These are phyloP conservation scores for Fusarium sp. DNA, from an alignment of 2,329 filamentous ascomycete genomes.

Conservation along the genomic window DNA sequence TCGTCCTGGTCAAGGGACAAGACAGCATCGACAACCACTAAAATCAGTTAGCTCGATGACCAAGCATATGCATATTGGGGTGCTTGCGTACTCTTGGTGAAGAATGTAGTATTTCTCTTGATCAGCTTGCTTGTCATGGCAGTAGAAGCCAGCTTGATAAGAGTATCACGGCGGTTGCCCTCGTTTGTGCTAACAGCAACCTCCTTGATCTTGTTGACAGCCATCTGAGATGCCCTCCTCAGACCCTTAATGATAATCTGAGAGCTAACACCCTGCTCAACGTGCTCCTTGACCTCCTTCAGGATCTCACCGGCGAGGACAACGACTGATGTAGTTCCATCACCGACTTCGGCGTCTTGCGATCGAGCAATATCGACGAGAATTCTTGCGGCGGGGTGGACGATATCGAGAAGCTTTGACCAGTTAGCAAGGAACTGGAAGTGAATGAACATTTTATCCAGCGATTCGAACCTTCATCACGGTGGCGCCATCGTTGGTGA, in stretches of 20 bases:
- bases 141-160: constrained; percentile 88
- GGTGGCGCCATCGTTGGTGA: constrained; percentile 98
- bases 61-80: background rate
- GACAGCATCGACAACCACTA: constrained; percentile 98
- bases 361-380: constrained; percentile 98
- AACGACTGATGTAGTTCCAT: constrained; percentile 97
- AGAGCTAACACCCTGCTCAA: constrained; percentile 96
- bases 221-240: constrained; percentile 86
- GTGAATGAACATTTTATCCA: background rate
- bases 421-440: constrained; percentile 7
- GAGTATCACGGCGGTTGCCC: constrained; percentile 84
- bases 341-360: constrained; percentile 98
- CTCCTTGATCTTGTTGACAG: constrained; percentile 99
- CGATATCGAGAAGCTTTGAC: constrained; percentile 89
- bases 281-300: constrained; percentile 95
- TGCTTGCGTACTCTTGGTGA: constrained; percentile 83
- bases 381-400: constrained; percentile 96
- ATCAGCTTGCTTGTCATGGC: constrained; percentile 99
- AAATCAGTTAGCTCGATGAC: constrained; percentile 42
- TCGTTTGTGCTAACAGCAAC: constrained; percentile 89
- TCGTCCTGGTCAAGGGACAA: constrained; percentile 95
- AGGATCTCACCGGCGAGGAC: constrained; percentile 97
- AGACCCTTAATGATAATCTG: constrained; percentile 98
- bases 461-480: constrained; percentile 85
- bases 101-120: constrained; percentile 95